Evolutionary conservation across 495 filamentous ascomycete species (phyloP), one percentile per base, ranked within the genome.

Genomic region (Aspergillus panamensis): DNA sequence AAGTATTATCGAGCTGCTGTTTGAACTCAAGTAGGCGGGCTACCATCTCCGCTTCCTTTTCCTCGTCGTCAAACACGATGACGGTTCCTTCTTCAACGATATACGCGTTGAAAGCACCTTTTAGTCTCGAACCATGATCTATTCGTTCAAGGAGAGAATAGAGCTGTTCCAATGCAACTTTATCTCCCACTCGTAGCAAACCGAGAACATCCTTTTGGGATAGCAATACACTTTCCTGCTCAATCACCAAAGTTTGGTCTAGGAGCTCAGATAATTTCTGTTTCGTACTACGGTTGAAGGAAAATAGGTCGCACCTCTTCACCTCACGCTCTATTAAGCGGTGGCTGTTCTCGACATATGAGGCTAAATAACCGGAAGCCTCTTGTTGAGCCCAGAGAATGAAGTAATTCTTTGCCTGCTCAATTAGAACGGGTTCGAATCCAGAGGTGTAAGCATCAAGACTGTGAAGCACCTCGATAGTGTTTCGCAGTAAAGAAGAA

Each of bases 41-140:
- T 3, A 98, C 85, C 94, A 97, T 98, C n/a, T 91, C 84, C 43
- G 88, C 83, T 50, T 87, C 85, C 31, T 87, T 82, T 4, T 81
- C 79, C 30, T 85, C 86, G 66, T 85, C 86, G 66, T 96, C 92
- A 57, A 87, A 86, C 9, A 97, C 84, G 52, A 98, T 96, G 3
- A 60, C 66, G 0, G 85, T 78, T 3, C 94, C 95, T n/a, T 87
- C 82, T 50, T 82, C 76, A 20, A 84, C 74, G 60, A 97, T 94
- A 72, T 92, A 94, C 10, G 72, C 74, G 63, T 86, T 84, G 77
- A 94, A 97, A 0, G 91, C 80, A 3, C 75, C 64, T 55, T 81
- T 87, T 12, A 98, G 75, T 40, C 81, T 77, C 61, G 77, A 75
- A 25, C 87, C 85, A 3, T 91, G 81, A 8, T 78, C 74, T 13